Percentiles rank a stretch among this genome's conserved stretches.
These are phyloP conservation scores for Lanmaoa pseudosensibilis DNA, from an alignment of 768 basidiomycete species.

Conservation along the genomic window DNA sequence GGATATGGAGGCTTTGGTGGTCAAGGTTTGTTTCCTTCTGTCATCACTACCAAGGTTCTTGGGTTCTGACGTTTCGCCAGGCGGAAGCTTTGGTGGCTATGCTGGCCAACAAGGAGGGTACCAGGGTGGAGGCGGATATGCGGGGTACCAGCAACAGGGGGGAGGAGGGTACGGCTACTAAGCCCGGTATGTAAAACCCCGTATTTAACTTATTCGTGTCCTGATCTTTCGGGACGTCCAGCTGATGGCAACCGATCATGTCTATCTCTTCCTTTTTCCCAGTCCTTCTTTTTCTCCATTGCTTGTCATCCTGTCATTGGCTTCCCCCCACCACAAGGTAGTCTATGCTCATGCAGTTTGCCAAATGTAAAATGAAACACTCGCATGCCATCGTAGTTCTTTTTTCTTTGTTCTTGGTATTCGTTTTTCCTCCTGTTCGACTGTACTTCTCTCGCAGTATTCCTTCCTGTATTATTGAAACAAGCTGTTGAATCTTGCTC, in stretches of 20 bases:
- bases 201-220: neutral
- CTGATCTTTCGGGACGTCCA: neutral
- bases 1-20: conserved; percentile 26
- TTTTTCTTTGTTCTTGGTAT: neutral
- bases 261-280: neutral
- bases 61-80: conserved; percentile 2
- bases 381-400: conserved; percentile 4
- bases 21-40: conserved; percentile 8
- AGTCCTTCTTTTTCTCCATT: neutral
- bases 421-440: neutral
- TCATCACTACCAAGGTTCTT: neutral
- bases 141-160: conserved; percentile 27
- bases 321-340: conserved; percentile 4
- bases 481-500: neutral
- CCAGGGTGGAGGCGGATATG: conserved; percentile 22
- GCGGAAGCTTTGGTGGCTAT: conserved; percentile 15
- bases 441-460: neutral
- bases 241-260: neutral
- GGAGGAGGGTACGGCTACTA: conserved; percentile 32
- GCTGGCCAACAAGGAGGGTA: conserved; percentile 16
- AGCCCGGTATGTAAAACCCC: conserved; percentile 1
- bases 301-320: neutral
- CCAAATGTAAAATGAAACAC: conserved; percentile 20
- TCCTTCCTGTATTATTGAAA: conserved; percentile 14
- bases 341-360: conserved; percentile 15